These are phyloP conservation scores for Neoconidiobolus thromboides DNA, from an alignment of 371 early-diverging fungal genomes.

Conservation along the genomic window DNA sequence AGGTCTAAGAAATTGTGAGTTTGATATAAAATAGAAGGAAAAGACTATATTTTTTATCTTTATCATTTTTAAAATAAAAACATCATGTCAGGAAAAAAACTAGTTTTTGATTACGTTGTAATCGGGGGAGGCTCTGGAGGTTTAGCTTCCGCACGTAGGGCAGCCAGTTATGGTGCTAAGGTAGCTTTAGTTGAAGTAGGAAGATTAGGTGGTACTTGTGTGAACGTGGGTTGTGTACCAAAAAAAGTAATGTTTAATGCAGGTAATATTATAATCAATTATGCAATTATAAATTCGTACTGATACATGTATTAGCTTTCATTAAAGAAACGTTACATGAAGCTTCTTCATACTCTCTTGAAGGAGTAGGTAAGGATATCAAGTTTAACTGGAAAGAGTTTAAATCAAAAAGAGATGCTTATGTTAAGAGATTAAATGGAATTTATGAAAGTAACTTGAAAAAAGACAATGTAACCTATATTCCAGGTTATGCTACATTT, in stretches of 20 bases:
- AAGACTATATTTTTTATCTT: too few species aligned
- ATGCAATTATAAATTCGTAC: background rate
- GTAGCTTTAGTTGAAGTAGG: slow-evolving; percentile 81
- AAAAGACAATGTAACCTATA: slow-evolving; percentile 67
- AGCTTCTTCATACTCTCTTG: slow-evolving; percentile 77
- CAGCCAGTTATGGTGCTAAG: slow-evolving; percentile 75
- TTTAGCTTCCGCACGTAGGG: slow-evolving; percentile 84
- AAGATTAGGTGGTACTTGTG: slow-evolving; percentile 86
- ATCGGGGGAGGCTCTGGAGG: slow-evolving; percentile 82
- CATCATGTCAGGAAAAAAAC: slow-evolving; percentile 22
- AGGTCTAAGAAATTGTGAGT: too few species aligned
- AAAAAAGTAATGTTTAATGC: slow-evolving; percentile 97
- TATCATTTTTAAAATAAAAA: too few species aligned
- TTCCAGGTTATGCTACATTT: slow-evolving; percentile 74
- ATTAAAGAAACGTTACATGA: slow-evolving; percentile 73
- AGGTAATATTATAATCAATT: slow-evolving; percentile 16
- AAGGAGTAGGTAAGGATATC: slow-evolving; percentile 16
- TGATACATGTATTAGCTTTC: slow-evolving; percentile 26
- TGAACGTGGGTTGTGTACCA: slow-evolving; percentile 96
- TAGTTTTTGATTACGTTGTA: slow-evolving; percentile 69
- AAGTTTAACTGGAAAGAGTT: slow-evolving; percentile 49
- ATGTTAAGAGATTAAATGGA: slow-evolving; percentile 85
- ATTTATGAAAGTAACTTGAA: slow-evolving; percentile 83
- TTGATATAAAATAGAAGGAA: too few species aligned
- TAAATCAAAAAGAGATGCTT: slow-evolving; percentile 85